A percentile compares a stretch with the other conserved stretches of the same genome.
Evolutionary conservation across 2,329 filamentous ascomycete genomes (phyloP).

Genomic region (Ophiocordyceps robertsii): DNA sequence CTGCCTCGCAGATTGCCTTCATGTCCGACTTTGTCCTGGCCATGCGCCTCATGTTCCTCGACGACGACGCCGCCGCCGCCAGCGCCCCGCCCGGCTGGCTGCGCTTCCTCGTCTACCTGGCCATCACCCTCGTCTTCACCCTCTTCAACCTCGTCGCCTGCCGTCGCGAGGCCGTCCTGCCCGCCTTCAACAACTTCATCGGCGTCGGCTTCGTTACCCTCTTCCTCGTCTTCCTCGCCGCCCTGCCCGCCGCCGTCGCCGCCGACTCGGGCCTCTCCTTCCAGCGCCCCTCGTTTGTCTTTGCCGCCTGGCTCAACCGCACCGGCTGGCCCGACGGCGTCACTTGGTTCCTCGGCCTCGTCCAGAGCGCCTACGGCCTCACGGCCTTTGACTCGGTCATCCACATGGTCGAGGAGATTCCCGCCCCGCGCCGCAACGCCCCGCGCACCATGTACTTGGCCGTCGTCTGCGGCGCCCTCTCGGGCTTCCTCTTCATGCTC

Average conservation of each 20-base stretch:
- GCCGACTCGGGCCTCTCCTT: constrained; percentile 27
- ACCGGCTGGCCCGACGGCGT: constrained; percentile 40
- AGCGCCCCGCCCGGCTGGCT: constrained; percentile 34
- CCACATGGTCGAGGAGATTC: constrained; percentile 45
- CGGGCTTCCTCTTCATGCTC: constrained; percentile 37
- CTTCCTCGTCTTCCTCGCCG: constrained; percentile 37
- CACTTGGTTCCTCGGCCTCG: constrained; percentile 43
- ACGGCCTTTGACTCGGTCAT: constrained; percentile 46
- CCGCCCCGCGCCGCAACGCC: constrained; percentile 33
- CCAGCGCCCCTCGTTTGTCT: constrained; percentile 37
- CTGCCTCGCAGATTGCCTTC: constrained; percentile 41
- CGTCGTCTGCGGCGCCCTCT: constrained; percentile 32
- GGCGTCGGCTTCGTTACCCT: constrained; percentile 36
- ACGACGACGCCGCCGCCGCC: constrained; percentile 21
- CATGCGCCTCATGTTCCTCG: constrained; percentile 40
- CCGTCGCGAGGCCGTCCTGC: constrained; percentile 22
- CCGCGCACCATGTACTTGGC: constrained; percentile 39
- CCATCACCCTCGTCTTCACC: constrained; percentile 32
- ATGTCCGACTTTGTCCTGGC: constrained; percentile 43
- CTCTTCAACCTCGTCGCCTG: constrained; percentile 37
- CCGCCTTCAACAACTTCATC: constrained; percentile 43
- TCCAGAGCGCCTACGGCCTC: constrained; percentile 41
- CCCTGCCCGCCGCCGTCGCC: constrained; percentile 37
- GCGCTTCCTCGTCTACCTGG: constrained; percentile 40
- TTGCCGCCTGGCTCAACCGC: constrained; percentile 30